Evolutionary conservation across 257 asterid genomes (phyloP).

Genomic region (Fraxinus quadrangulata): DNA sequence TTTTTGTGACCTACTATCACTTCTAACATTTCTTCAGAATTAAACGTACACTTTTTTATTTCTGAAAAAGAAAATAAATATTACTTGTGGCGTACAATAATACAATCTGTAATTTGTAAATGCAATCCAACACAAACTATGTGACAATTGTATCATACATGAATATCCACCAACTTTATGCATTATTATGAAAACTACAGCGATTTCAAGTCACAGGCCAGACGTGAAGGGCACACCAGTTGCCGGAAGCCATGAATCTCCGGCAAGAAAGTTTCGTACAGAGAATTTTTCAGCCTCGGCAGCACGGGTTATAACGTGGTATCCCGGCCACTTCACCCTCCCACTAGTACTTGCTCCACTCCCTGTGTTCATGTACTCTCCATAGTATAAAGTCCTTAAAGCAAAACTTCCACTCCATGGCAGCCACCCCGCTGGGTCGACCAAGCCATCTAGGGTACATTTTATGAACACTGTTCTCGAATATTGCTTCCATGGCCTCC

Average conservation of each 20-base stretch:
- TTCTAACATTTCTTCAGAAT: too few species aligned
- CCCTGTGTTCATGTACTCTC: constrained; percentile 55
- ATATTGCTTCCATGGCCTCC: constrained; percentile 63
- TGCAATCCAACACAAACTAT: constrained; percentile 1
- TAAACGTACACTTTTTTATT: too few species aligned
- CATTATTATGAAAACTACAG: not conserved
- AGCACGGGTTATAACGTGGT: constrained; percentile 31
- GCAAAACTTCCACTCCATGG: constrained; percentile 57
- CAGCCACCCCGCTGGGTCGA: constrained; percentile 59
- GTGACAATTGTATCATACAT: not conserved
- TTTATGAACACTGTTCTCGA: constrained; percentile 48
- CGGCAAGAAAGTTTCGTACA: constrained; percentile 49
- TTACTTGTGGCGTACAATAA: not conserved
- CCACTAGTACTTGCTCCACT: constrained; percentile 39
- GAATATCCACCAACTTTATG: not conserved
- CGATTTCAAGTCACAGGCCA: constrained; percentile 37
- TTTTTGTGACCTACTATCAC: too few species aligned
- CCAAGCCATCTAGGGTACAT: constrained; percentile 34
- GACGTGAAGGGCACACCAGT: constrained; percentile 57
- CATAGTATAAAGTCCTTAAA: constrained; percentile 52
- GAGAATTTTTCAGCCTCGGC: constrained; percentile 48
- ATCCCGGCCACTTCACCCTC: constrained; percentile 63
- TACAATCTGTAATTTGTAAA: not conserved
- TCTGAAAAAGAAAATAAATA: too few species aligned
- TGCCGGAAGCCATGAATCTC: constrained; percentile 57